A percentile compares a stretch with the other conserved stretches of the same genome.
phyloP scores from a whole-genome alignment of 106 monocot genomes.

The Dioscorea zingiberensis region DNA sequence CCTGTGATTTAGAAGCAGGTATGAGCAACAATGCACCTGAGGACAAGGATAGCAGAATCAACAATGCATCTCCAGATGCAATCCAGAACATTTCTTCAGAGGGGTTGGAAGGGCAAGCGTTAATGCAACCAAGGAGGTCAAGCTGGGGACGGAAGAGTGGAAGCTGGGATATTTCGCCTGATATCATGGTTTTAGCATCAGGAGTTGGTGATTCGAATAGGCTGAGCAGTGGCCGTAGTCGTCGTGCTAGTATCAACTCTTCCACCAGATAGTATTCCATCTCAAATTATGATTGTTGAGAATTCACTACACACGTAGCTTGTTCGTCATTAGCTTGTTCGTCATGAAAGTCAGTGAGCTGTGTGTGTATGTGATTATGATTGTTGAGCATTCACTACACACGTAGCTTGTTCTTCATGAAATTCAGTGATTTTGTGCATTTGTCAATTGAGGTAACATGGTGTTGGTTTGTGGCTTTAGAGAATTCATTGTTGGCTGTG shows the following conservation, averaged over 20 bases:
- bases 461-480: too few species aligned
- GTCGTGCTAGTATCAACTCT: not conserved
- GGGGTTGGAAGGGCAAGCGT: slow-evolving; percentile 3
- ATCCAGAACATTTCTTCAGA: slow-evolving; percentile 5
- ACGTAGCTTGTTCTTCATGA: too few species aligned
- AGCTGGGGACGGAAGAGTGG: slow-evolving; percentile 35
- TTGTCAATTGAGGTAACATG: too few species aligned
- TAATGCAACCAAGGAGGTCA: slow-evolving; percentile 12
- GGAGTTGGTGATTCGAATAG: slow-evolving; percentile 22
- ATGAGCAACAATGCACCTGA: slow-evolving; percentile 12
- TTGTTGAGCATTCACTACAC: too few species aligned
- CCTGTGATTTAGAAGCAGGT: slow-evolving; percentile 40
- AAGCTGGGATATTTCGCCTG: slow-evolving; percentile 34
- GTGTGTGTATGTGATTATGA: too few species aligned
- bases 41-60: slow-evolving; percentile 38
- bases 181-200: slow-evolving; percentile 9
- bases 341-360: too few species aligned
- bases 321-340: too few species aligned
- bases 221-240: not conserved
- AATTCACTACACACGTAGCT: too few species aligned
- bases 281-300: too few species aligned
- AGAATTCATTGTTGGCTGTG: too few species aligned
- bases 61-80: slow-evolving; percentile 18
- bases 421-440: too few species aligned
- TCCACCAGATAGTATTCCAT: not conserved